Evolutionary conservation across 345 rosid species (phyloP), one percentile per base, ranked within the genome.

Genomic region (Mangifera indica): DNA sequence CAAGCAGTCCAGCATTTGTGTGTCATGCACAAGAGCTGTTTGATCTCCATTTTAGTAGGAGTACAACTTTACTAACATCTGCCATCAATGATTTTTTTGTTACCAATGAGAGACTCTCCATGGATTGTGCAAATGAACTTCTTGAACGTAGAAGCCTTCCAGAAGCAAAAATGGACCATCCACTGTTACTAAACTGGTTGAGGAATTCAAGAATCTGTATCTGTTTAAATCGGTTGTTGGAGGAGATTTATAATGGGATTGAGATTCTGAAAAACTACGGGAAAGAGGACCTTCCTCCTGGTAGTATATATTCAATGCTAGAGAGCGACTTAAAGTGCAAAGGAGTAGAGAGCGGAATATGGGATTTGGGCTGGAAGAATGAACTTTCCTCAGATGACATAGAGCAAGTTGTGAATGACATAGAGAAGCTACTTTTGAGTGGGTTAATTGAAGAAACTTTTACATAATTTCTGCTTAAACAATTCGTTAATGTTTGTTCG

Each of bases 291-390:
- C 61, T 79, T 17, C 76, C 67, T 32, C 42, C 62, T 18, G 92
- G 83, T 65, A 76, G 80, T 46, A 67, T 89, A 32, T 72, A 74
- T 24, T 75, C 76, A 60, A 75, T 73, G 69, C 61, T 90, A 86
- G 90, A 85, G 71, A 86, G 74, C 63, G 98, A 94, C 77, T 34
- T 89, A 54, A 72, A 32, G 49, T 52, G 78, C 82, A 83, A 68
- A 63, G 93, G 81, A 79, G 78, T 84, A 55, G 75, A 68, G 44
- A 85, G 77, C 65, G 87, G 88, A 71, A 71, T 80, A 46, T 94
- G 98, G 98, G 92, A 89, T 65, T 74, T 79, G 73, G 95, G 92
- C 56, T 94, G 98, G 97, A 89, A 83, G 79, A 78, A 72, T 40
- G 91, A 80, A 72, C 86, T 77, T 73, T 87, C 85, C 14, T 61